These are phyloP conservation scores for Astragalus glycyphyllos DNA, from an alignment of 306 rosid species.

Conservation along the genomic window DNA sequence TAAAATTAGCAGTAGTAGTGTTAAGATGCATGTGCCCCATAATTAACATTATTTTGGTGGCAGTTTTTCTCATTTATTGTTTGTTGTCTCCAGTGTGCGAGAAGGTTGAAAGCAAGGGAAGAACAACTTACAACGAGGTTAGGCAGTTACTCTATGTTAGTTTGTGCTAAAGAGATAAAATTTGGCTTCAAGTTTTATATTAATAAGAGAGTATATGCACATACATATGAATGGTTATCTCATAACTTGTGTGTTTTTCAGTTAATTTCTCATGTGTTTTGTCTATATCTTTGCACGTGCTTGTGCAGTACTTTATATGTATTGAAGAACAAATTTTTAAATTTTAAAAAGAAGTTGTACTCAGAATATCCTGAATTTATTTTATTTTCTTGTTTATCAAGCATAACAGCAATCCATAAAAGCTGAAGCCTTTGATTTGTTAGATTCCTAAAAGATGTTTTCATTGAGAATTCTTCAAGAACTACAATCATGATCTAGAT, in stretches of 20 bases:
- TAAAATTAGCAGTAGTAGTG: constrained; percentile 5
- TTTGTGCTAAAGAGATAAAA: constrained; percentile 13
- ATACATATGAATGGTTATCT: background rate
- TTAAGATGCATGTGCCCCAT: constrained; percentile 24
- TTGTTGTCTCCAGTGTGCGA: constrained; percentile 77
- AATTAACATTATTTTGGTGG: background rate
- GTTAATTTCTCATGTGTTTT: constrained; percentile 10
- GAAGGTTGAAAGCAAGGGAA: constrained; percentile 99
- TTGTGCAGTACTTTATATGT: constrained; percentile 8
- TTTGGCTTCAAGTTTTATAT: constrained; percentile 24
- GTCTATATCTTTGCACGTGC: background rate
- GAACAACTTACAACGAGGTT: constrained; percentile 97
- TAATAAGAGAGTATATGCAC: background rate
- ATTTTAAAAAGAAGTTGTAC: background rate
- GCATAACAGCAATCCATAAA: constrained; percentile 2
- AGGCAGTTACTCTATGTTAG: constrained; percentile 45
- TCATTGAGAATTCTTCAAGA: constrained; percentile 14
- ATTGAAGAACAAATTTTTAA: background rate
- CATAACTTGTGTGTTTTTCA: background rate
- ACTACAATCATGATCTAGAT: constrained; percentile 4
- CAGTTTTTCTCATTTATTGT: constrained; percentile 37
- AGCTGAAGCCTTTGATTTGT: background rate
- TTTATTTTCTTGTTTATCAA: constrained; percentile 16
- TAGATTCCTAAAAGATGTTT: constrained; percentile 15
- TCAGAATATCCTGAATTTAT: background rate